Conservation (phyloP, 805 yeast species). For the Saccharomyces mikatae region DNA sequence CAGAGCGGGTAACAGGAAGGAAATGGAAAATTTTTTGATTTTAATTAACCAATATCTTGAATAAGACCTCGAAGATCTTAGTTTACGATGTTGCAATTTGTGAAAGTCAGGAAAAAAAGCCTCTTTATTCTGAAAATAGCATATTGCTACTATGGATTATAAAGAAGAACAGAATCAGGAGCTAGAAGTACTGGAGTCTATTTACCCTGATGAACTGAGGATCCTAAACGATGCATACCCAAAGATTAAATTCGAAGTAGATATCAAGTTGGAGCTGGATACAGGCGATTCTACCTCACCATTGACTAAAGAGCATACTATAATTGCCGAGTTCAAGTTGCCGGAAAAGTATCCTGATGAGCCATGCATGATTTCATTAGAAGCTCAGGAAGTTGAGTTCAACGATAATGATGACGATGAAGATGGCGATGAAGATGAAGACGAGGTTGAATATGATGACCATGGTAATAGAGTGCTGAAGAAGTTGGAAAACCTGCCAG, state of each 20-base stretch:
- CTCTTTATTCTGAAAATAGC: background rate
- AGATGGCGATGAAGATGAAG: conserved; percentile 31
- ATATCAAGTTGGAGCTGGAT: conserved; percentile 55
- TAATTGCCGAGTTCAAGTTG: conserved; percentile 55
- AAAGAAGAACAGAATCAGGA: conserved; percentile 84
- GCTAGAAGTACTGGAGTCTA: conserved; percentile 78
- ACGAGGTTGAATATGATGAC: conserved; percentile 35
- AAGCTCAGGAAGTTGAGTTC: conserved; percentile 24
- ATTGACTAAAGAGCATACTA: conserved; percentile 48
- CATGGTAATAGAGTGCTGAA: conserved; percentile 40
- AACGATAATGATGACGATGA: conserved; percentile 32
- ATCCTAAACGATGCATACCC: conserved; percentile 43
- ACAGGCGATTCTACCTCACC: conserved; percentile 9
- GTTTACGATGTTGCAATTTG: background rate
- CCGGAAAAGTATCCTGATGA: conserved; percentile 80
- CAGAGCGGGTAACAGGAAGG: background rate
- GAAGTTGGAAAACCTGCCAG: conserved; percentile 47
- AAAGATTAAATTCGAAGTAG: conserved; percentile 32
- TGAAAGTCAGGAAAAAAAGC: background rate
- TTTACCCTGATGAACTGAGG: conserved; percentile 80
- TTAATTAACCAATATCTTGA: background rate
- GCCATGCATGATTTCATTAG: conserved; percentile 50
- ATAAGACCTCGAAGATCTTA: background rate
- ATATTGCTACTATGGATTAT: conserved; percentile 49
- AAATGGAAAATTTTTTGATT: background rate